Percentiles rank a stretch among this genome's conserved stretches.
Conservation (phyloP, 371 early-diverging fungal species). For the Sporodiniella umbellata region DNA sequence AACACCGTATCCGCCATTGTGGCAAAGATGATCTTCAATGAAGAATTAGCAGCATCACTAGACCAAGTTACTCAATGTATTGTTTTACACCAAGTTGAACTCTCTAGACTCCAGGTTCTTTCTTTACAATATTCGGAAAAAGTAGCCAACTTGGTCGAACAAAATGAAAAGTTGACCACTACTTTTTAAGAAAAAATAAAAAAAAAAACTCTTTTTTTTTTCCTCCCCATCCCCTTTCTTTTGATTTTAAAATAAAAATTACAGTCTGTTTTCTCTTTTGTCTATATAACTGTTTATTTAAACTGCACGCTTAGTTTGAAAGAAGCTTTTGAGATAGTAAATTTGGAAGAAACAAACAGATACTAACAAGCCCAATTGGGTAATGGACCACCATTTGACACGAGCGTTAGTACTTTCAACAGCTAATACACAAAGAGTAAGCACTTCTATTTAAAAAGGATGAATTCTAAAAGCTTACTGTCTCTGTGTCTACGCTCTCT, state of each 20-base stretch:
- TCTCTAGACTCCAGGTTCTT: conserved; percentile 81
- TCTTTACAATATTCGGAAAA: conserved; percentile 88
- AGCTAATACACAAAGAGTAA: conserved; percentile 40
- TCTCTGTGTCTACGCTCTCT: conserved; percentile 70
- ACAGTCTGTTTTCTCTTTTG: neutral
- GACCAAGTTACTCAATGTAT: conserved; percentile 80
- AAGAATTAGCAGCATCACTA: conserved; percentile 82
- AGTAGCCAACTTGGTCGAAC: conserved; percentile 82
- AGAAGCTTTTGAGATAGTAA: conserved; percentile 71
- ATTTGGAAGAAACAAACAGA: conserved; percentile 71
- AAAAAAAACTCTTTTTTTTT: neutral
- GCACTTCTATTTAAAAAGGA: too few species aligned
- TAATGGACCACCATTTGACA: conserved; percentile 78
- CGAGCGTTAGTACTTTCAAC: conserved; percentile 75
- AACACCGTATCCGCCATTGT: conserved; percentile 70
- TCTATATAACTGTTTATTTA: conserved; percentile 35
- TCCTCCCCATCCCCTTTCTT: neutral
- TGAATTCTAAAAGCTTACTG: conserved; percentile 48
- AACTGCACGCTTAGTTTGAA: conserved; percentile 74
- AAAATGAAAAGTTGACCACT: conserved; percentile 63
- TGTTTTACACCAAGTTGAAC: conserved; percentile 80
- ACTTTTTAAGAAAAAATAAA: conserved; percentile 1
- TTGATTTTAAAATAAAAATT: neutral
- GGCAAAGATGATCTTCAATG: conserved; percentile 90
- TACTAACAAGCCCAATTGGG: conserved; percentile 59